phyloP scores from a whole-genome alignment of 371 early-diverging fungal species.

The Rhizomucor miehei region DNA sequence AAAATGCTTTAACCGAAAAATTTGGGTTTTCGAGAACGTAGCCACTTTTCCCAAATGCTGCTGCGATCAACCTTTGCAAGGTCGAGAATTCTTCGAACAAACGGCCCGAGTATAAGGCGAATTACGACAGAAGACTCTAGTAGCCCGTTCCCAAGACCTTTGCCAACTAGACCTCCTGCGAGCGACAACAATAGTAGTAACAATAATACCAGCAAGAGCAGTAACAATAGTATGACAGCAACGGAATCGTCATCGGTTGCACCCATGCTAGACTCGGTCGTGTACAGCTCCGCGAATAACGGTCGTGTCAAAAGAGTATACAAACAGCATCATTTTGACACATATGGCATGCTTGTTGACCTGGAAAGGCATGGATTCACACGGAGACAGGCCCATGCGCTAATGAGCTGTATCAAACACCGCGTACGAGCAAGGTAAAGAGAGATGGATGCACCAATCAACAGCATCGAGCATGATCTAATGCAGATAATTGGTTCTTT shows the following conservation, averaged over 20 bases:
- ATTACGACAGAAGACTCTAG: neutral
- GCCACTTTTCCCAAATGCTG: no score
- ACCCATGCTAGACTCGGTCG: no score
- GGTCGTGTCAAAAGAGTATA: neutral
- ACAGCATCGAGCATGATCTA: no score
- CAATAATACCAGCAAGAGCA: no score
- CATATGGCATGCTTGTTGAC: conserved; percentile 60
- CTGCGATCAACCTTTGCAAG: neutral
- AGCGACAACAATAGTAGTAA: neutral
- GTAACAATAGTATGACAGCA: no score
- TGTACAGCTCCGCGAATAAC: no score
- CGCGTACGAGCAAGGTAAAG: conserved; percentile 46
- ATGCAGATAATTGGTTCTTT: no score
- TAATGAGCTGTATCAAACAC: conserved; percentile 71
- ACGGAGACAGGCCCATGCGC: conserved; percentile 63
- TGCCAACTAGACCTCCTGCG: neutral
- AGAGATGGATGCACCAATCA: neutral
- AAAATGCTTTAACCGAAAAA: no score
- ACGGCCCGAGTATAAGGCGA: no score
- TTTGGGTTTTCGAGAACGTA: no score
- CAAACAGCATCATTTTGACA: conserved; percentile 58
- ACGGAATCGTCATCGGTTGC: no score
- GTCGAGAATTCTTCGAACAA: neutral
- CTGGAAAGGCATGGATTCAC: conserved; percentile 63
- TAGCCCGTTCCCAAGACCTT: neutral